Evolutionary conservation across 805 yeast genomes (phyloP), one percentile per base, ranked within the genome.

Genomic region (Aciculoconidium aculeatum): DNA sequence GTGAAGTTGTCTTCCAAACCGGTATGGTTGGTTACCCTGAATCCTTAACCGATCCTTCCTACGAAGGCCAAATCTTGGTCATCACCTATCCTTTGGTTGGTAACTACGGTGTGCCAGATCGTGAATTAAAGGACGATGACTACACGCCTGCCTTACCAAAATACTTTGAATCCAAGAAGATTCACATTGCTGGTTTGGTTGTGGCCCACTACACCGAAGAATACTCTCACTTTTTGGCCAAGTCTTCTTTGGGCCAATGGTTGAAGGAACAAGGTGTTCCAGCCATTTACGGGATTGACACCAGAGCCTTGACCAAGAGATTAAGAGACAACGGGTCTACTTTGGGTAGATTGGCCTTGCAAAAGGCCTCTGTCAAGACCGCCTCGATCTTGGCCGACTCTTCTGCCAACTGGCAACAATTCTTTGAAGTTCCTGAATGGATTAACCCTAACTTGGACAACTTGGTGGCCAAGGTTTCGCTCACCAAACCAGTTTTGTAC

Each of bases 11-110:
- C 37, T 92, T 92, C 77, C 97, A 94, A 65, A 92, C 98, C 40
- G 97, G 98, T 69, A 88, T 92, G 96, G 97, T 92, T 46, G 98
- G 98, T 39, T 92, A 92, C 59, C 98, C 97, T 23, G 98, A 92
- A 63, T 79, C 96, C 30, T 76, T 92, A 59, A 87, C 98, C 22
- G 98, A 92, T 63, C 98, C 98, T 37, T 92, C 97, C 25, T 92
- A 92, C 62, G 88, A 84, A 54, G 98, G 98, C 41, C 98, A 92
- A 65, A 90, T 92, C 52, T 67, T 92, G 56, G 96, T 92, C 41
- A 83, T 92, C 61, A 92, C 98, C 31, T 92, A 79, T 60, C 98
- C 98, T 15, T 70, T 92, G 48, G 95, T 92, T 29, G 98, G 98
- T 57, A 92, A 92, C 70, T 92, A 92, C 61, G 98, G 98, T 77